A percentile compares a stretch with the other conserved stretches of the same genome.
Evolutionary conservation across 2,329 filamentous ascomycete species (phyloP).

Genomic region (Sphaerulina vaccinii): DNA sequence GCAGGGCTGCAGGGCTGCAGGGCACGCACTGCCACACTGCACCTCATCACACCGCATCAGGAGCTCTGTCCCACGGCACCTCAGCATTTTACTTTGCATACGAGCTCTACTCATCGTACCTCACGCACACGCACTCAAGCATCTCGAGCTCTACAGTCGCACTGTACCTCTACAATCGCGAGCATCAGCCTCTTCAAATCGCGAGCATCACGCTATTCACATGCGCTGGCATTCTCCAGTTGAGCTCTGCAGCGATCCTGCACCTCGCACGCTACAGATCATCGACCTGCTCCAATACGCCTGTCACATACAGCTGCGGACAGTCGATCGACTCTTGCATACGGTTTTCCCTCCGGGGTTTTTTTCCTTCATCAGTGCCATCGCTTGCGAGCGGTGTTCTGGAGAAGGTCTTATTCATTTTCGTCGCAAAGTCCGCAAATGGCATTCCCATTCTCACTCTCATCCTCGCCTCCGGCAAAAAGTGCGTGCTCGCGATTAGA

Average conservation of each 20-base stretch:
- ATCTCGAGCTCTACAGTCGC: not conserved
- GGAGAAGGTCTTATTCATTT: not conserved
- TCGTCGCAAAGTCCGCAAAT: too few species aligned
- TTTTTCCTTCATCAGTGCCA: slow-evolving; percentile 1
- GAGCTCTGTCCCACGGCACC: too few species aligned
- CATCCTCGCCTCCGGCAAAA: too few species aligned
- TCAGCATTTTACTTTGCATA: not conserved
- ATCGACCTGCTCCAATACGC: not conserved
- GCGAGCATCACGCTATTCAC: too few species aligned
- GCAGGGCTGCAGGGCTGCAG: too few species aligned
- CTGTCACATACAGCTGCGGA: not conserved
- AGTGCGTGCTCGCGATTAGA: too few species aligned
- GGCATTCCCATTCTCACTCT: not conserved
- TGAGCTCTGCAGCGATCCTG: not conserved
- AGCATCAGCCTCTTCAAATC: too few species aligned
- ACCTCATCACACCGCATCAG: not conserved
- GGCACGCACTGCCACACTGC: not conserved
- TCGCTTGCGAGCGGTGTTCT: slow-evolving; percentile 1
- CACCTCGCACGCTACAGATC: not conserved
- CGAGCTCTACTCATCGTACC: not conserved
- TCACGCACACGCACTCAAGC: not conserved
- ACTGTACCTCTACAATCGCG: not conserved
- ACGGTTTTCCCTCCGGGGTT: not conserved
- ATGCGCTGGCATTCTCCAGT: not conserved
- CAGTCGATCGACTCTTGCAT: not conserved